Evolutionary conservation across 192 early-diverging fungal species (phyloP).

Genomic region (Allomyces macrogynus): DNA sequence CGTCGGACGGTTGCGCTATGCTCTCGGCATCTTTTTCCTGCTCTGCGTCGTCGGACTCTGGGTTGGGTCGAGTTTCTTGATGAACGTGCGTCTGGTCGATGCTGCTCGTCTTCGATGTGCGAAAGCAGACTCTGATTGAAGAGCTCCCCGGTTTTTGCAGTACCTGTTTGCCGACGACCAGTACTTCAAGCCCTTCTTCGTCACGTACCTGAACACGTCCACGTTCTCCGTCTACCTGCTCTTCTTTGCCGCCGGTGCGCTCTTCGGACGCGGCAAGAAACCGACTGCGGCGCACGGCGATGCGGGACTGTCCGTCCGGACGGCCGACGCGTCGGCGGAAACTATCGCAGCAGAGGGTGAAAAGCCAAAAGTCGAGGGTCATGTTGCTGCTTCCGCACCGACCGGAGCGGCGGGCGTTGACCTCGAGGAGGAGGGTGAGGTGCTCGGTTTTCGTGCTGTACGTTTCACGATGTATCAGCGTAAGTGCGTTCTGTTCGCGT

Average conservation of each 20-base stretch:
- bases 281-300: neutral
- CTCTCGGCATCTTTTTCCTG: conserved; percentile 39
- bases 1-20: conserved; percentile 15
- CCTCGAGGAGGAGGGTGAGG: too few relatives aligned
- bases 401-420: too few relatives aligned
- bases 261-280: neutral
- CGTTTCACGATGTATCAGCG: too few relatives aligned
- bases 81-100: conserved; percentile 27
- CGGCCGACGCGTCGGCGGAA: neutral
- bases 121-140: neutral
- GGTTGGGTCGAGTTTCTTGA: conserved; percentile 55
- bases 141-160: conserved; percentile 8
- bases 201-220: conserved; percentile 58
- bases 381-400: too few relatives aligned
- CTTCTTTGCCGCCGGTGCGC: conserved; percentile 9
- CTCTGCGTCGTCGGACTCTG: conserved; percentile 56
- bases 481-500: too few relatives aligned
- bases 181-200: conserved; percentile 53
- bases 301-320: neutral
- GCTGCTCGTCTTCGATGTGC: neutral
- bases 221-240: conserved; percentile 54
- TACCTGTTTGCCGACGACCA: conserved; percentile 45
- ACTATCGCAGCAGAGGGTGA: too few relatives aligned
- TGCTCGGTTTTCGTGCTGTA: too few relatives aligned
- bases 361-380: too few relatives aligned